Percentiles rank a stretch among this genome's conserved stretches.
phyloP scores from a whole-genome alignment of 2,329 filamentous ascomycete genomes.

The Lecanicillium sp. region DNA sequence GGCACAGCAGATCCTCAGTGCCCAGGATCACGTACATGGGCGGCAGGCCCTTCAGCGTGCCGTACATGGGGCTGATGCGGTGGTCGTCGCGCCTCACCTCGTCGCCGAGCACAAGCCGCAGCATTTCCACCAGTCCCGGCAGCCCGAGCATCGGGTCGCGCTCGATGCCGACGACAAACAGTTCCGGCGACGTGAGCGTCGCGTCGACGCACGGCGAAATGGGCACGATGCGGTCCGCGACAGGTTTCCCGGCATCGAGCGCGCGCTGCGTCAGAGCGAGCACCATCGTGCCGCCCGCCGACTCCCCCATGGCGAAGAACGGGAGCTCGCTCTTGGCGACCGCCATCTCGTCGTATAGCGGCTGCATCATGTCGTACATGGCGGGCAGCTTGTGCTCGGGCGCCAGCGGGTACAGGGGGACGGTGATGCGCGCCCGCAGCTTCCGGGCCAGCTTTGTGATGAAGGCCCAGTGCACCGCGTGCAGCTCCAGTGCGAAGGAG shows the following conservation, averaged over 20 bases:
- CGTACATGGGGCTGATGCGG: slow-evolving; percentile 25
- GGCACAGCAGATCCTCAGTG: slow-evolving; percentile 24
- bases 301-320: slow-evolving; percentile 27
- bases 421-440: slow-evolving; percentile 26
- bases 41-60: slow-evolving; percentile 22
- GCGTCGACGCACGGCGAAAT: slow-evolving; percentile 27
- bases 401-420: slow-evolving; percentile 28
- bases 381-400: slow-evolving; percentile 26
- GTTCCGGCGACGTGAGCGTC: slow-evolving; percentile 24
- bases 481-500: slow-evolving; percentile 26
- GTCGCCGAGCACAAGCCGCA: slow-evolving; percentile 23
- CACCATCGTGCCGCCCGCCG: slow-evolving; percentile 26
- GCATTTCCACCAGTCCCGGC: slow-evolving; percentile 22
- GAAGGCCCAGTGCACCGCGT: slow-evolving; percentile 24
- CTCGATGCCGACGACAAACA: slow-evolving; percentile 18
- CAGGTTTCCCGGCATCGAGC: slow-evolving; percentile 19
- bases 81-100: slow-evolving; percentile 23
- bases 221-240: slow-evolving; percentile 23
- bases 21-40: slow-evolving; percentile 26
- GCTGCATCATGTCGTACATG: slow-evolving; percentile 27
- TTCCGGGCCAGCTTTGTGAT: slow-evolving; percentile 23
- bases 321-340: slow-evolving; percentile 23
- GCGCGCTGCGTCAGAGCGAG: slow-evolving; percentile 27
- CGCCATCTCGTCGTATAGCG: slow-evolving; percentile 27
- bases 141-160: slow-evolving; percentile 25